Evolutionary conservation across 805 yeast genomes (phyloP).

Genomic region (Millerozyma acaciae): DNA sequence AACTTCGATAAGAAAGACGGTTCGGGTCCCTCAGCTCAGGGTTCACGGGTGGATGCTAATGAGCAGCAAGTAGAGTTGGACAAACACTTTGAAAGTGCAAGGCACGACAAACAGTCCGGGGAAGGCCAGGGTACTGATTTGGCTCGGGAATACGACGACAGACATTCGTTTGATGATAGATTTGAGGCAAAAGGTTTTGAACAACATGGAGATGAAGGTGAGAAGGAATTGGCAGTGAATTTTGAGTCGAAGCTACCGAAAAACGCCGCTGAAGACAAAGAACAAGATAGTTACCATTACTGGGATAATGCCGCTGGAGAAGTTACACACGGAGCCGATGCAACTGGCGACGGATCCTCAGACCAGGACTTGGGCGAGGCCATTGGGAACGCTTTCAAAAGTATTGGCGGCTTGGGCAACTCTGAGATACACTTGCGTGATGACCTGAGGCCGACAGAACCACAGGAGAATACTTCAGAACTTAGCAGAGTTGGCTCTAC

Average conservation of each 20-base stretch:
- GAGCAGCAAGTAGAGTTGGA: conserved; percentile 10
- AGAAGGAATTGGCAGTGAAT: conserved; percentile 12
- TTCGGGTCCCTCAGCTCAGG: not conserved
- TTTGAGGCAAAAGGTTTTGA: no score
- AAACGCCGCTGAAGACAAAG: conserved; percentile 2
- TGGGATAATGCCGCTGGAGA: conserved; percentile 36
- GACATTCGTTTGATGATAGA: no score
- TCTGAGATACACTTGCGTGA: not conserved
- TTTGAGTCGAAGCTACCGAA: conserved; percentile 11
- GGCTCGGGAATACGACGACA: no score
- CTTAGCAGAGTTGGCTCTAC: no score
- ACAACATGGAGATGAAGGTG: not conserved
- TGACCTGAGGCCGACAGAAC: not conserved
- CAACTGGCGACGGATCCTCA: not conserved
- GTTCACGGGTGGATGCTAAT: conserved; percentile 7
- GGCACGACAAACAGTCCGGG: no score
- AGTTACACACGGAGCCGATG: conserved; percentile 20
- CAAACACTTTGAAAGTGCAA: conserved; percentile 23
- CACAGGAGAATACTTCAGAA: no score
- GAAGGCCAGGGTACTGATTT: no score
- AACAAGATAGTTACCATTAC: conserved; percentile 18
- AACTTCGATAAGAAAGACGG: no score
- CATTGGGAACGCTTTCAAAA: conserved; percentile 35
- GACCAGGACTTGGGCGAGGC: conserved; percentile 28
- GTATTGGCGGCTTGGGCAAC: not conserved